phyloP scores from a whole-genome alignment of 805 yeast species.

The Kodamaea restingae region DNA sequence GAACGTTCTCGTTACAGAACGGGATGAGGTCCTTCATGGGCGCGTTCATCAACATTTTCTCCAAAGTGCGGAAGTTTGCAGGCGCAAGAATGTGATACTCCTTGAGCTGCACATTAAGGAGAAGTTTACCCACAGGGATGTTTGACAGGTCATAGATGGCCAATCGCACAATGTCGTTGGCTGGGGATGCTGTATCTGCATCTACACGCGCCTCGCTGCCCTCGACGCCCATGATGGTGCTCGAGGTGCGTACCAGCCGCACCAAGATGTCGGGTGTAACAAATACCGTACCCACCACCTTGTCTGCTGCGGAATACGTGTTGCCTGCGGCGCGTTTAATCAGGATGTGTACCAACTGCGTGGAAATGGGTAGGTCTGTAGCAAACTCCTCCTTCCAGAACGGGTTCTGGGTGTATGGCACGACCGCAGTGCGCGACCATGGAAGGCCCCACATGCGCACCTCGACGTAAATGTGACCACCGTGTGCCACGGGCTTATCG shows the following conservation, averaged over 20 bases:
- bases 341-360: slow-evolving; percentile 48
- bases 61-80: slow-evolving; percentile 56
- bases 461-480: slow-evolving; percentile 56
- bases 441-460: slow-evolving; percentile 66
- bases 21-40: slow-evolving; percentile 51
- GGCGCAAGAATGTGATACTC: slow-evolving; percentile 61
- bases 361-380: slow-evolving; percentile 54
- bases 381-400: slow-evolving; percentile 82
- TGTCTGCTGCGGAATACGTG: slow-evolving; percentile 31
- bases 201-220: no score
- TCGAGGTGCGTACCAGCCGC: slow-evolving; percentile 25
- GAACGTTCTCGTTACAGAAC: slow-evolving; percentile 39
- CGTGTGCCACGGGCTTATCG: slow-evolving; percentile 17
- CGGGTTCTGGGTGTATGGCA: slow-evolving; percentile 47
- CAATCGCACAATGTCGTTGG: slow-evolving; percentile 40
- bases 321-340: slow-evolving; percentile 36
- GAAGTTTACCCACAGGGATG: slow-evolving; percentile 54
- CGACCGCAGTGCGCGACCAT: slow-evolving; percentile 75
- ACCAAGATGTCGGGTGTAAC: slow-evolving; percentile 50
- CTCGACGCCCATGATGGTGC: slow-evolving; percentile 32
- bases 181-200: no score
- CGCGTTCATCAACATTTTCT: slow-evolving; percentile 52
- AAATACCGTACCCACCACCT: slow-evolving; percentile 50
- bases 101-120: slow-evolving; percentile 46
- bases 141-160: slow-evolving; percentile 41